Conservation (phyloP, 2,329 filamentous ascomycete genomes). For the Alternaria solani region DNA sequence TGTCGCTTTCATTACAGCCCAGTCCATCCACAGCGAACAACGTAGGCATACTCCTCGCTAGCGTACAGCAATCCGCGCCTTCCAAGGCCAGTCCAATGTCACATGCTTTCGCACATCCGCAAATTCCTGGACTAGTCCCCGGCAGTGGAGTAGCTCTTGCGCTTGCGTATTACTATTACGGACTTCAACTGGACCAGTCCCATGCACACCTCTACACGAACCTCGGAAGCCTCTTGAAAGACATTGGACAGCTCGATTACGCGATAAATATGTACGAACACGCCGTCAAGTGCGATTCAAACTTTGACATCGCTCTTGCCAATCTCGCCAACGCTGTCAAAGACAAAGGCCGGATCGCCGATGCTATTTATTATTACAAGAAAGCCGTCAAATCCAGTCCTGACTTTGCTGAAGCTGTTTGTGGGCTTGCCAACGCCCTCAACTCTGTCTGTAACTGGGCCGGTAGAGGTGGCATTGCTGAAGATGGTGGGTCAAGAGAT, state of each 20-base stretch:
- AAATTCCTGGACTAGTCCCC: conserved; percentile 79
- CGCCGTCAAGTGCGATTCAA: conserved; percentile 89
- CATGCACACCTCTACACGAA: conserved; percentile 98
- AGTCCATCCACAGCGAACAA: conserved; percentile 99
- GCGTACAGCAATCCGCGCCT: conserved; percentile 76
- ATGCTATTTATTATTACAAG: conserved; percentile 91
- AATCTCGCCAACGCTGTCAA: conserved; percentile 98
- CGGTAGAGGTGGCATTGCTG: conserved; percentile 83
- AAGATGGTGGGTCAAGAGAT: conserved; percentile 77
- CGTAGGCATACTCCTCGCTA: conserved; percentile 94
- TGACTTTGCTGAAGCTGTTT: conserved; percentile 95
- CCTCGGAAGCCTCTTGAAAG: conserved; percentile 91
- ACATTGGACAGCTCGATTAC: conserved; percentile 89
- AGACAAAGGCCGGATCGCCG: conserved; percentile 88
- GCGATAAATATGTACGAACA: conserved; percentile 98
- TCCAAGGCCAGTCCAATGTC: conserved; percentile 54
- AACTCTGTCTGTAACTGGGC: conserved; percentile 97
- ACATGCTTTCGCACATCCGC: conserved; percentile 45
- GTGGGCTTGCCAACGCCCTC: conserved; percentile 89
- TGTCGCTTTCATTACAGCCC: conserved; percentile 91
- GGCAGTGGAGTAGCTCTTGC: conserved; percentile 90
- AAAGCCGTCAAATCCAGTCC: conserved; percentile 91
- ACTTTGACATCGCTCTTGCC: conserved; percentile 94
- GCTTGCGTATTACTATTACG: conserved; percentile 94
- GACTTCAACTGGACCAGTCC: conserved; percentile 81